Evolutionary conservation across 164 flowering plant genomes (phyloP).

Genomic region (Nymphaea thermarum): DNA sequence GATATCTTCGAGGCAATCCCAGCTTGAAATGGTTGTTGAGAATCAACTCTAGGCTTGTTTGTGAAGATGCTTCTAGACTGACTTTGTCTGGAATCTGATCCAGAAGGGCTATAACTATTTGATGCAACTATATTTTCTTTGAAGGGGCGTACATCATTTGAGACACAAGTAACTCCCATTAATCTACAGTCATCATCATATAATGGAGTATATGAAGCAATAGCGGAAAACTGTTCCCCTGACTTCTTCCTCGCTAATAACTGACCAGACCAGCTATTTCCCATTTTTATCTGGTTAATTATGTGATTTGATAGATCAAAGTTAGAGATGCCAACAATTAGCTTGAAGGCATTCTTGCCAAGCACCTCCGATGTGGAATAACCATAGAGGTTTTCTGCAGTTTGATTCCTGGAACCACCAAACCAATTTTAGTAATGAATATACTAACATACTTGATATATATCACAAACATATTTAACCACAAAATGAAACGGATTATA

Average conservation of each 20-base stretch:
- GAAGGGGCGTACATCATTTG: constrained; percentile 55
- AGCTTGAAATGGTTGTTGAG: constrained; percentile 77
- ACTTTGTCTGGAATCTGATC: constrained; percentile 26
- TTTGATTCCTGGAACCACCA: constrained; percentile 44
- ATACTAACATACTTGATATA: no score
- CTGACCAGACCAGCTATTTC: constrained; percentile 85
- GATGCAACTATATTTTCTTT: constrained; percentile 25
- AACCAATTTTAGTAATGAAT: no score
- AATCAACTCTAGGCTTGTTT: constrained; percentile 50
- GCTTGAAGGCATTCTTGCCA: constrained; percentile 54
- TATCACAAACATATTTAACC: no score
- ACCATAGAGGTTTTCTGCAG: constrained; percentile 79
- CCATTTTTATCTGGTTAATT: constrained; percentile 32
- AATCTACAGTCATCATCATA: constrained; percentile 70
- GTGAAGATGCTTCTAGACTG: constrained; percentile 21
- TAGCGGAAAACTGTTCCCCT: constrained; percentile 43
- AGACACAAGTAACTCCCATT: constrained; percentile 74
- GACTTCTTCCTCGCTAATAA: constrained; percentile 63
- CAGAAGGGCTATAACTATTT: constrained; percentile 12
- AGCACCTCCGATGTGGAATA: constrained; percentile 76
- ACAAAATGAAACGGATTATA: no score
- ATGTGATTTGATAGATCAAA: constrained; percentile 30
- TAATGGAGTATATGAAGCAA: constrained; percentile 67
- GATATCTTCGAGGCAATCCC: constrained; percentile 86
- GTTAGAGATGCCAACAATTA: constrained; percentile 46